Evolutionary conservation across 495 filamentous ascomycete genomes (phyloP), one percentile per base, ranked within the genome.

Genomic region (Terfezia boudieri): DNA sequence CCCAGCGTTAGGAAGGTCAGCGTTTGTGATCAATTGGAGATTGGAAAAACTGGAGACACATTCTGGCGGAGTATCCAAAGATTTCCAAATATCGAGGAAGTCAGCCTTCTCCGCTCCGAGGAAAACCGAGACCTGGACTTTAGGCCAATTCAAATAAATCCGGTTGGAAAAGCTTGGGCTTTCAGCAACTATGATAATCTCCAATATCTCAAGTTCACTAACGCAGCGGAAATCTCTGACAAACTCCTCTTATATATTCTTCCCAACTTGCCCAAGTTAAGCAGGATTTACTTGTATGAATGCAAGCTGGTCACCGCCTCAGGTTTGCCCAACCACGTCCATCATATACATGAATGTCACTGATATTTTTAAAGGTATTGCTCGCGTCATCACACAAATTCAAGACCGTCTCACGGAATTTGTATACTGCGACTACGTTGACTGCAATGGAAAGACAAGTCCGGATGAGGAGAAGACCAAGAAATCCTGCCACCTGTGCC

Each of bases 261-360:
- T 37, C 50, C 49, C 50, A 55, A 49, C 35, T 48, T 61, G n/a
- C 46, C 41, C 26, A 58, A 55, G 10, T 54, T 61, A 55, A 62
- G 55, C n/a, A 54, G 58, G 20, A 50, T 61, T 17, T 53, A 55
- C 36, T 53, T 61, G 48, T 43, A 61, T 32, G 60, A 61, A 51
- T 61, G 60, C 14, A 61, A 61, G 48, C 36, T 61, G 53, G 60
- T 61, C 55, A 61, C 60, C 14, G 61, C 60, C n/a, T 51, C 52
- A 51, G 60, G 60, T 61, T 49, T 12, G 12, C 51, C 32, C 37
- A 38, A 41, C n/a, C 8, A 23, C 16, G 1, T 6, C 35, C 10
- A 53, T 32, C 12, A n/a, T 9, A 22, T 10, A 23, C 12, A 7
- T 48, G 36, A 53, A 23, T 20, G 35, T 26, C 54, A 35, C 55